Evolutionary conservation across 805 yeast species (phyloP).

Genomic region (Cyberlindnera petersonii): DNA sequence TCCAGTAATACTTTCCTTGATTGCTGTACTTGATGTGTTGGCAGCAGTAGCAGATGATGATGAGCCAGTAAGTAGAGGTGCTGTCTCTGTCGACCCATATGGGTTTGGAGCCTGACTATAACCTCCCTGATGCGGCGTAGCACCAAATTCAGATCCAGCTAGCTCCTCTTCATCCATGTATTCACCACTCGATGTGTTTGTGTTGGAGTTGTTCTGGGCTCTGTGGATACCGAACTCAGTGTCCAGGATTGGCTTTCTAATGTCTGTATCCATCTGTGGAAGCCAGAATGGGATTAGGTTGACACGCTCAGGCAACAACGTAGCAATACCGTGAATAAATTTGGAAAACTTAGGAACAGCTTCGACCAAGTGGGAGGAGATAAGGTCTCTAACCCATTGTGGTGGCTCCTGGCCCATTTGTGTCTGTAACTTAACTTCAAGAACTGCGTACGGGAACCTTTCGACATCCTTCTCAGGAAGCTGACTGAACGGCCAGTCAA

Average conservation of each 20-base stretch:
- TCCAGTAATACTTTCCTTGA: conserved; percentile 5
- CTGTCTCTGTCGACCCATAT: conserved; percentile 26
- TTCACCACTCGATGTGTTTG: conserved; percentile 46
- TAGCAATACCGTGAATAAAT: conserved; percentile 94
- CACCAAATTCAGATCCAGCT: conserved; percentile 45
- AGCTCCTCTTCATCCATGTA: conserved; percentile 69
- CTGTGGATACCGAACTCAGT: conserved; percentile 32
- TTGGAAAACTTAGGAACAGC: conserved; percentile 98
- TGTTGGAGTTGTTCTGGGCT: conserved; percentile 21
- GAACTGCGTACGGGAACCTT: conserved; percentile 94
- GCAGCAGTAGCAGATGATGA: conserved; percentile 16
- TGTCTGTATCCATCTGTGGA: conserved; percentile 95
- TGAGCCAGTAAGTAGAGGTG: conserved; percentile 27
- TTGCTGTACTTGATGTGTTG: neutral
- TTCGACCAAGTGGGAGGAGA: conserved; percentile 89
- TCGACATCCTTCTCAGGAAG: conserved; percentile 81
- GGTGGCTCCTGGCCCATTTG: conserved; percentile 99
- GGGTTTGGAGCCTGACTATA: conserved; percentile 15
- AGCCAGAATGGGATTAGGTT: conserved; percentile 92
- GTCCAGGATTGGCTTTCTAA: conserved; percentile 70
- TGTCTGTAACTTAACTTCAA: conserved; percentile 96
- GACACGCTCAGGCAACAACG: conserved; percentile 80
- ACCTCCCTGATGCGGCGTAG: conserved; percentile 15
- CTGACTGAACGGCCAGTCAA: conserved; percentile 91
- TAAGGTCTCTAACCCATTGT: conserved; percentile 91